Percentiles rank a stretch among this genome's conserved stretches.
phyloP scores from a whole-genome alignment of 116 monocot genomes.

The Iris pallida region DNA sequence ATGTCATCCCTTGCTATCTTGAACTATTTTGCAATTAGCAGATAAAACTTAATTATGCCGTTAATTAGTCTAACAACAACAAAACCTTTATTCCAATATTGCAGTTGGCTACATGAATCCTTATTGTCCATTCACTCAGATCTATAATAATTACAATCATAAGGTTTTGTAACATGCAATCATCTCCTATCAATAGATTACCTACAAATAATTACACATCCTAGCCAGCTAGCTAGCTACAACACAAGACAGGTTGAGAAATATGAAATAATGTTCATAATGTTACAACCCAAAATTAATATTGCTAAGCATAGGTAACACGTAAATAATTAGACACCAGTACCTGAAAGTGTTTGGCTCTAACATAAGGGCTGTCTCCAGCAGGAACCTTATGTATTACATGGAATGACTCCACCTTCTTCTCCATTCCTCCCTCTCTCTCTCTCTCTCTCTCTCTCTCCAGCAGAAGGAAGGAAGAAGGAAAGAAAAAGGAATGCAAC shows the following conservation, averaged over 20 bases:
- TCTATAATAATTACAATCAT: too few relatives aligned
- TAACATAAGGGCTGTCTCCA: constrained; percentile 46
- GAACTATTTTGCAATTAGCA: too few relatives aligned
- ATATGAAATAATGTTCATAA: background rate
- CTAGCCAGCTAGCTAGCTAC: too few relatives aligned
- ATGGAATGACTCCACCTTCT: constrained; percentile 28
- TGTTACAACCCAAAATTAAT: background rate
- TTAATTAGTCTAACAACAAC: too few relatives aligned
- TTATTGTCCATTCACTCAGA: too few relatives aligned
- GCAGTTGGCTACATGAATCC: too few relatives aligned
- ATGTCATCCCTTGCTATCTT: too few relatives aligned
- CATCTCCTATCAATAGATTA: too few relatives aligned
- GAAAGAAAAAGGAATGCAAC: background rate
- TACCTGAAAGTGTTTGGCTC: constrained; percentile 55
- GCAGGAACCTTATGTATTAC: constrained; percentile 44
- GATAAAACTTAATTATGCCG: too few relatives aligned
- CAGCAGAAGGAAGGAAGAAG: background rate
- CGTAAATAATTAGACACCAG: background rate
- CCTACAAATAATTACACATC: too few relatives aligned
- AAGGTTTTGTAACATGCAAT: too few relatives aligned
- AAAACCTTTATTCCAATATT: too few relatives aligned
- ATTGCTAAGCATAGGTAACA: background rate
- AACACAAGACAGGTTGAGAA: background rate
- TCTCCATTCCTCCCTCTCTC: constrained; percentile 11
- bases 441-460: background rate